Evolutionary conservation across 495 filamentous ascomycete species (phyloP), one percentile per base, ranked within the genome.

Genomic region (Terfezia boudieri): DNA sequence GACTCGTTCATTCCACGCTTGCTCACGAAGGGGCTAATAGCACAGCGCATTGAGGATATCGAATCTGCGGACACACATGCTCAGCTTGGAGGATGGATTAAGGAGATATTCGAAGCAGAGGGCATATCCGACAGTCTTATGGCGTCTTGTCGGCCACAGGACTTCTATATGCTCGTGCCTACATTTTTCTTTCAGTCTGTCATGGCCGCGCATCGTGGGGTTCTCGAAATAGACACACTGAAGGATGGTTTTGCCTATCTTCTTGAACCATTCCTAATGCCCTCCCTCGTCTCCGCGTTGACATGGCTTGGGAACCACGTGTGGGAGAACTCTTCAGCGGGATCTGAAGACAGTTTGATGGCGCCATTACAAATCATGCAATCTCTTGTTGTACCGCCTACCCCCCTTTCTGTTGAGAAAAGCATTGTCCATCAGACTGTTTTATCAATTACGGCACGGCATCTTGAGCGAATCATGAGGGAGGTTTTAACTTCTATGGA

Each of bases 241-340:
- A 92, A 86, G 65, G 79, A 78, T 2, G 90, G 88, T 0, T 76
- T 95, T 46, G 88, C 94, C 72, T 90, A 89, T 66, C 70, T 98
- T 2, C 80, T 94, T 35, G 86, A 94, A 56, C 81, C 86, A 0
- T 92, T 95, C 55, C 71, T 98, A 2, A 72, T 98, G 14, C 87
- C 90, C 2, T 89, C 87, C 10, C 73, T 96, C 9, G 78, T 94
- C 9, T 74, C 81, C 2, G 87, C 83, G 2, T 71, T 96, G 36
- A 74, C 74, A 3, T 94, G 83, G 77, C 76, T 98, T 41, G 76
- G 81, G 0, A 79, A 82, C 49, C 78, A 84, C 59, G 77, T 93
- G n/a, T 88, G 85, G 81, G 79, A 80, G 64, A 67, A 66, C 36
- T 66, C 72, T 36, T 12, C 12, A 17, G 41, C 41, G 12, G 41